Base-by-base conservation (phyloP, 768 basidiomycete species). In the Trichaptum fuscoviolaceum region DNA sequence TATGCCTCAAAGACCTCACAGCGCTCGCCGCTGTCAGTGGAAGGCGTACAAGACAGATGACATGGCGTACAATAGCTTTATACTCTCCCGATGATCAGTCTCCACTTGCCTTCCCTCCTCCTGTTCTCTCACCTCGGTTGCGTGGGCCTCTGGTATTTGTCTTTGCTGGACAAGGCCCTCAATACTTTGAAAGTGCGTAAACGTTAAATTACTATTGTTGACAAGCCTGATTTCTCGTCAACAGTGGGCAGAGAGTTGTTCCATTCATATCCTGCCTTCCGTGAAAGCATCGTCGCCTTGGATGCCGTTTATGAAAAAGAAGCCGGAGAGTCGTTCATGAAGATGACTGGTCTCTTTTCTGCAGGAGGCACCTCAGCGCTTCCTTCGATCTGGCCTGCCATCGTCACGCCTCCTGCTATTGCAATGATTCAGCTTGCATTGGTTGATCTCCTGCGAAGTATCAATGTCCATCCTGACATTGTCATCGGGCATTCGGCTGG, bases 401-500 rank as follows among this genome's bases (percentile, higher is more conserved):
- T 75, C 0, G 64, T 82, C 15, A 81, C 75, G 15, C 73, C 83
- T 1, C 81, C 82, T 3, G 72, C 81, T 1, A 68, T 83, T 23
- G 72, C 79, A 1, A 81, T 84, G 69, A 68, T 82, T 63, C 83
- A 84, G 67, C 79, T 84, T 12, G 83, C 82, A 0, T 65, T 83
- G 7, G 77, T 78, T 67, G 83, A 84, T 62, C 73, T 80, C 2
- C 69, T 83, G 0, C 66, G 66, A 0, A 73, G 74, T 58, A 58
- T 82, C 17, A 78, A 80, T 8, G 64, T 82, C 52, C 66, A 64
- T 15, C 81, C 83, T 0, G 76, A 81, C 60, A 71, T 73, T 8
- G 71, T 83, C 20, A 62, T 83, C 7, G 83, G 83, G 0, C 82
- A 83, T 70, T 83, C 82, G 20, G 81, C 81, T n/a, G 83, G 83